phyloP scores from a whole-genome alignment of 2,329 filamentous ascomycete genomes.

The Trichoderma atroviride region DNA sequence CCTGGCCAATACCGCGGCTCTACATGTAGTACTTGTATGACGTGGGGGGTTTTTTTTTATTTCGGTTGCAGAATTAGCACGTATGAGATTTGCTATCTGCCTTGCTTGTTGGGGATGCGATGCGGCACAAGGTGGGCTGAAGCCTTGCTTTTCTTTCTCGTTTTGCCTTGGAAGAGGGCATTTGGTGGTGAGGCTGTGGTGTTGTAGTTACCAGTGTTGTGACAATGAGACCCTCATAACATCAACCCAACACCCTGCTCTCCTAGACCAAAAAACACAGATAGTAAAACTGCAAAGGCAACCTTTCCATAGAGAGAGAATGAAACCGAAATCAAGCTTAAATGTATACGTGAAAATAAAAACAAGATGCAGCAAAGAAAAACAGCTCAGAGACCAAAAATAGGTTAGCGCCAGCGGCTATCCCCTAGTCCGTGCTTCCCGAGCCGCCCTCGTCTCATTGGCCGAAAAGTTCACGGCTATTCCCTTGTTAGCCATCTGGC shows the following conservation, averaged over 20 bases:
- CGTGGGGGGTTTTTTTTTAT: not conserved
- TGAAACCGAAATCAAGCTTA: not conserved
- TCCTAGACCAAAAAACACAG: not conserved
- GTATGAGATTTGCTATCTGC: not conserved
- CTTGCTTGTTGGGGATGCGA: not conserved
- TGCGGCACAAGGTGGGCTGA: not conserved
- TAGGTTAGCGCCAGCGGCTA: constrained; percentile 20
- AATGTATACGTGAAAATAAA: not conserved
- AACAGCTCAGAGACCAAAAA: not conserved
- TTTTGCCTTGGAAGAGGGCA: not conserved
- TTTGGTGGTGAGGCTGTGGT: not conserved
- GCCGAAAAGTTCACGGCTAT: not conserved
- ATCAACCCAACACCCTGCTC: not conserved
- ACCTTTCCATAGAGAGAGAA: not conserved
- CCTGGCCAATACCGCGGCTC: constrained; percentile 1
- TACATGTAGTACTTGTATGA: not conserved
- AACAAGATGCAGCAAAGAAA: not conserved
- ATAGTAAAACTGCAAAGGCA: not conserved
- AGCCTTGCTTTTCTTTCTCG: not conserved
- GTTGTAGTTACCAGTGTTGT: not conserved
- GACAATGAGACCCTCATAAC: not conserved
- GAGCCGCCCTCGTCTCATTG: constrained; percentile 21
- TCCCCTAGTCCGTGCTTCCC: constrained; percentile 3
- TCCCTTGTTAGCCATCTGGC: not conserved
- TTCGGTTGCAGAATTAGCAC: not conserved